phyloP scores from a whole-genome alignment of 2,329 filamentous ascomycete genomes.

The Hymenoscyphus scutula region DNA sequence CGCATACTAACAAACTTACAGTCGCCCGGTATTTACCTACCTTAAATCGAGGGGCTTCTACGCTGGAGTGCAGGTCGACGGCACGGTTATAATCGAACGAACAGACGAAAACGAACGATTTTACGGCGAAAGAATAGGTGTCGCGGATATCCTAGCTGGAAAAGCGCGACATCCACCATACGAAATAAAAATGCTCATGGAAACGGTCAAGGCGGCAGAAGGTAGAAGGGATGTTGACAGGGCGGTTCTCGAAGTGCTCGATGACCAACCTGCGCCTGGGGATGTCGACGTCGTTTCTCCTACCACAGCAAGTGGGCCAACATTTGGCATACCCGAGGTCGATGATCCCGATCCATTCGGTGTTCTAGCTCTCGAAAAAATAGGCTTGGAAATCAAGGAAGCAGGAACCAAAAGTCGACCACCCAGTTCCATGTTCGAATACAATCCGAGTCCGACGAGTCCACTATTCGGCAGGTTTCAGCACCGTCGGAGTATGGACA shows the following conservation, averaged over 20 bases:
- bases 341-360: slow-evolving; percentile 92
- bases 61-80: slow-evolving; percentile 81
- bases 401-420: slow-evolving; percentile 76
- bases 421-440: slow-evolving; percentile 78
- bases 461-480: slow-evolving; percentile 57
- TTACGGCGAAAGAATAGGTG: slow-evolving; percentile 66
- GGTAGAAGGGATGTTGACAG: slow-evolving; percentile 75
- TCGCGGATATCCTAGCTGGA: slow-evolving; percentile 56
- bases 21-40: slow-evolving; percentile 71
- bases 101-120: slow-evolving; percentile 87
- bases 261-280: slow-evolving; percentile 68
- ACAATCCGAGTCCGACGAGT: slow-evolving; percentile 72
- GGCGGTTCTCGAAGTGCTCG: slow-evolving; percentile 60
- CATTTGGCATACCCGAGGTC: slow-evolving; percentile 74
- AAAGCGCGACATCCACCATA: slow-evolving; percentile 33
- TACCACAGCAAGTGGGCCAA: slow-evolving; percentile 38
- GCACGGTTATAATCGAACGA: slow-evolving; percentile 80
- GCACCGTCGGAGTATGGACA: slow-evolving; percentile 66
- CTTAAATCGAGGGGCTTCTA: slow-evolving; percentile 89
- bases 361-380: slow-evolving; percentile 84
- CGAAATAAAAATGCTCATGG: slow-evolving; percentile 47
- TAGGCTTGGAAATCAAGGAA: slow-evolving; percentile 85
- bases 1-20: slow-evolving; percentile 17
- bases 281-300: slow-evolving; percentile 60
- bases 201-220: slow-evolving; percentile 85